Evolutionary conservation across 208 protist species (phyloP), one percentile per base, ranked within the genome.

Genomic region (Wallacemonas sp.): DNA sequence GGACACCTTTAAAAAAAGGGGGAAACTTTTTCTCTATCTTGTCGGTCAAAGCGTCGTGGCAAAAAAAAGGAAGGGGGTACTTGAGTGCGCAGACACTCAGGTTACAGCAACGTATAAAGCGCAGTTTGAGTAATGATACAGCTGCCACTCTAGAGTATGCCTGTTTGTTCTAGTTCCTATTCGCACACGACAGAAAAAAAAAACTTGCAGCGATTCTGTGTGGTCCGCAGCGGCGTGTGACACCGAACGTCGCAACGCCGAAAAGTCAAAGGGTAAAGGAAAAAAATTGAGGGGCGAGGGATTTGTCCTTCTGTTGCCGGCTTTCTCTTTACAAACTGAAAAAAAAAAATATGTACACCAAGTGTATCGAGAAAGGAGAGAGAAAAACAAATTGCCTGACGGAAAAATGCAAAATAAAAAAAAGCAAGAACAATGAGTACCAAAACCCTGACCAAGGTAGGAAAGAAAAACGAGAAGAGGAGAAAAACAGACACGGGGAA

Each of bases 401-500:
- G 7, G 23, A 46, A 48, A 63, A 26, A 41, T 22, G 44, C 7
- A 49, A 49, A 49, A 49, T 12, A 26, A 48, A 41, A 20, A 63
- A 20, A 46, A 2, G 22, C 8, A 48, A 20, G 14, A 46, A 48
- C 57, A 32, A 26, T 14, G 25, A 39, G n/a, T 5, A 57, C 11
- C 23, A 57, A 1, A 25, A 57, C 11, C 14, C 23, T 16, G 36
- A 41, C 0, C 10, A 41, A 41, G 14, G 14, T 41, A 0, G 0
- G 22, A 11, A 57, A 57, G n/a, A 22, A 8, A 57, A 57, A 52
- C 50, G 20, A 45, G 18, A 22, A 16, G 26, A 57, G 55, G 22
- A 36, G 59, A 42, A 63, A 68, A 33, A 62, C 41, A 39, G 69
- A 59, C 46, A 25, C 3, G n/a, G 1, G n/a, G 18, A 49, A 11